phyloP scores from a whole-genome alignment of 2,329 filamentous ascomycete genomes.

The Eutypella sp. region DNA sequence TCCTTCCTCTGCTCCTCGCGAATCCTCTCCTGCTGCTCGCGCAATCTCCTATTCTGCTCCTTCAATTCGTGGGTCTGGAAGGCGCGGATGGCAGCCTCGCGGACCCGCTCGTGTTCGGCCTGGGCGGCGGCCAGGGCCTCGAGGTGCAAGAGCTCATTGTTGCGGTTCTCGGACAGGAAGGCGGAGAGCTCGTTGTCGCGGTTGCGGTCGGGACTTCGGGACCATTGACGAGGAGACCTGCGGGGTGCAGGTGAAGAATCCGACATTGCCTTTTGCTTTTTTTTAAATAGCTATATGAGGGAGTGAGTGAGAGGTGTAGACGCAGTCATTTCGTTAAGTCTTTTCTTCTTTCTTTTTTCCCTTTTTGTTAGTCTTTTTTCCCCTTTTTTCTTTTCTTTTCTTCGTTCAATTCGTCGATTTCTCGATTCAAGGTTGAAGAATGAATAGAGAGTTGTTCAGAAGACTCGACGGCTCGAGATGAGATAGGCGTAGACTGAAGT shows the following conservation, averaged over 20 bases:
- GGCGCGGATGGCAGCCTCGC: slow-evolving; percentile 43
- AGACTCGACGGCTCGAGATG: too few species aligned
- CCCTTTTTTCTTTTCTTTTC: too few species aligned
- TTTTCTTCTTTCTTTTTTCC: too few species aligned
- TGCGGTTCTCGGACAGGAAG: slow-evolving; percentile 57
- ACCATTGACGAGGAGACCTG: slow-evolving; percentile 30
- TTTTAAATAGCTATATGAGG: slow-evolving; percentile 2
- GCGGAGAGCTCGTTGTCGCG: slow-evolving; percentile 55
- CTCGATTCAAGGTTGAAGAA: too few species aligned
- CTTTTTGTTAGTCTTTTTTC: too few species aligned
- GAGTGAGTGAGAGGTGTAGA: background rate
- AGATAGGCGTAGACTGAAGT: too few species aligned
- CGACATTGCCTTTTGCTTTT: too few species aligned
- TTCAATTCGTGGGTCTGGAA: slow-evolving; percentile 43
- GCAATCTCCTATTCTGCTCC: slow-evolving; percentile 30
- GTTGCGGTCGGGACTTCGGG: slow-evolving; percentile 37
- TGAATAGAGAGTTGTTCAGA: too few species aligned
- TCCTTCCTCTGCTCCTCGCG: slow-evolving; percentile 40
- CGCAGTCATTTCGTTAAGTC: background rate
- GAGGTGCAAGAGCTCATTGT: slow-evolving; percentile 58
- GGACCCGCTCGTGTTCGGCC: slow-evolving; percentile 61
- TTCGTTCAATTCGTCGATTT: too few species aligned
- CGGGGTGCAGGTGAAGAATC: slow-evolving; percentile 36
- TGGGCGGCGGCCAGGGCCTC: slow-evolving; percentile 63
- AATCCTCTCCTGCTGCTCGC: slow-evolving; percentile 33